These are phyloP conservation scores for Trametes sanguinea DNA, from an alignment of 768 basidiomycete genomes.

Conservation along the genomic window DNA sequence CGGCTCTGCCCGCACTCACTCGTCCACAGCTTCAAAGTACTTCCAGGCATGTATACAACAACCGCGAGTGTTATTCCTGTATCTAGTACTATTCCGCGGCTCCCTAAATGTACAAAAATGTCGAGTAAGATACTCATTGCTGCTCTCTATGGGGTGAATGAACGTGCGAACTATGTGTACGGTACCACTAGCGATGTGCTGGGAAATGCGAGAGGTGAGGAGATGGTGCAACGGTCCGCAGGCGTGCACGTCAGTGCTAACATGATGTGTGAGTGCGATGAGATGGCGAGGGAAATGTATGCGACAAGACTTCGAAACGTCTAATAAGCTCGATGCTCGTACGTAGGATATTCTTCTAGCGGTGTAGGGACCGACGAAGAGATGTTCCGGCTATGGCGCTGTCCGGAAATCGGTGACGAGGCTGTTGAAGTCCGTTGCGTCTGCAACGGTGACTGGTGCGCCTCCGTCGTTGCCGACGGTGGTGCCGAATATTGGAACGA, in stretches of 20 bases:
- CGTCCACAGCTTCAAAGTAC: neutral
- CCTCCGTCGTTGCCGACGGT: constrained; percentile 28
- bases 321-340: constrained; percentile 11
- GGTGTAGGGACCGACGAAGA: constrained; percentile 24
- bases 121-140: neutral
- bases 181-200: constrained; percentile 9
- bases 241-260: neutral
- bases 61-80: too few relatives aligned
- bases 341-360: constrained; percentile 22
- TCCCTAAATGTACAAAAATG: neutral
- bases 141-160: constrained; percentile 5
- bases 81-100: neutral
- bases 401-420: constrained; percentile 17
- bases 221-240: constrained; percentile 5
- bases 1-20: neutral
- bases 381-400: constrained; percentile 26
- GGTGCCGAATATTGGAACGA: constrained; percentile 34
- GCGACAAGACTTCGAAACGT: neutral
- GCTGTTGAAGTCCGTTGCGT: constrained; percentile 17
- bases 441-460: constrained; percentile 19
- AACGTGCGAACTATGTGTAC: constrained; percentile 6
- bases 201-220: neutral
- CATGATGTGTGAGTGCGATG: neutral
- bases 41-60: too few relatives aligned
- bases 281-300: neutral